Base-by-base conservation (phyloP, 2,329 filamentous ascomycete species). In the Verticillium isaacii region DNA sequence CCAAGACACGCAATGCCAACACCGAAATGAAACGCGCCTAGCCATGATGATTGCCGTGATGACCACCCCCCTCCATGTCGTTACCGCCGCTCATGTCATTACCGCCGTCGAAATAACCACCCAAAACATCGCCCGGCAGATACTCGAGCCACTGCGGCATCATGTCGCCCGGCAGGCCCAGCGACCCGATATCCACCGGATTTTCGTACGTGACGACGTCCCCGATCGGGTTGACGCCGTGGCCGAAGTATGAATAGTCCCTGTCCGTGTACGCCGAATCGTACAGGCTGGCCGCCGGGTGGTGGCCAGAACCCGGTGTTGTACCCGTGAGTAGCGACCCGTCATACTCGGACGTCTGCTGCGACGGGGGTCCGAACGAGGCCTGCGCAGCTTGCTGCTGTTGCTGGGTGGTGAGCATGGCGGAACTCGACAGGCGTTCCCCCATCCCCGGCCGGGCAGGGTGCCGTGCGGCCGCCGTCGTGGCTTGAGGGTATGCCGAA, bases 131-230 rank as follows among this genome's bases (percentile, higher is more conserved):
- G 29, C 82, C 83, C 0, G 89, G 89, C 7, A 92, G 76, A 63
- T 90, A 91, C 68, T 92, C 90, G 12, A 93, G 77, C 89, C 90
- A 93, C 3, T 75, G 75, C 0, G 88, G 86, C 80, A 90, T 85
- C 74, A 91, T 84, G 54, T 91, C 89, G 17, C 86, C 83, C 1
- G 78, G 76, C 45, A 82, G 64, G 0, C 86, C 87, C 19, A 93
- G 75, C 5, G 85, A 78, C 29, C 84, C 85, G 80, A 93, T 89
- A 65, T 93, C 89, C 37, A 94, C 86, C 65, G 91, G 89, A 63
- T 86, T 89, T 70, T 92, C 87, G 66, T 93, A 91, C 64, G 90
- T 87, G 75, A 93, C 89, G 65, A 77, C 75, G 56, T 82, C 77
- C 64, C 78, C 75, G 60, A 70, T 29, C 62, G 68, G 23, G 58